A percentile compares a stretch with the other conserved stretches of the same genome.
Conservation (phyloP, 2,329 filamentous ascomycete species). For the Stachybotrys chlorohalonatus region DNA sequence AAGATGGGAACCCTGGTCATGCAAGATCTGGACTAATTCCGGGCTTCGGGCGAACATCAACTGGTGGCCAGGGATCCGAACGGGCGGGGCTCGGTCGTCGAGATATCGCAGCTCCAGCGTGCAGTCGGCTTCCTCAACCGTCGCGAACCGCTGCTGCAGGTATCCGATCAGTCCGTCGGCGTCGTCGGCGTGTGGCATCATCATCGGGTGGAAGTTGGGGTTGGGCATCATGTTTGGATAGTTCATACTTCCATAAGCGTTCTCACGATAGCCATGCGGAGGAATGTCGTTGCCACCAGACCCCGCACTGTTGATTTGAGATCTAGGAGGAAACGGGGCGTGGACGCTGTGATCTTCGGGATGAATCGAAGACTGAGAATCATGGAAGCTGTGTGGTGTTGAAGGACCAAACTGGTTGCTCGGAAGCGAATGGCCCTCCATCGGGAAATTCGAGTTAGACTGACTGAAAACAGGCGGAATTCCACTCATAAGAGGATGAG, state of each 20-base stretch:
- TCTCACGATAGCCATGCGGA: conserved; percentile 16
- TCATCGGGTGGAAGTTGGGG: conserved; percentile 15
- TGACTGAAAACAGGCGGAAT: no score
- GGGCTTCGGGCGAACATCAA: conserved; percentile 45
- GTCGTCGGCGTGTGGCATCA: conserved; percentile 17
- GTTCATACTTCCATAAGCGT: conserved; percentile 20
- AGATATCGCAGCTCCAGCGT: conserved; percentile 35
- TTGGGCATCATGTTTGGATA: conserved; percentile 24
- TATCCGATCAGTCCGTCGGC: conserved; percentile 29
- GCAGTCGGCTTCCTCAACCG: conserved; percentile 30
- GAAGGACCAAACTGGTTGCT: conserved; percentile 39
- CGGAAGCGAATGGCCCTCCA: conserved; percentile 9
- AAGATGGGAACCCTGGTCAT: conserved; percentile 17
- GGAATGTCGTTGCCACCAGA: conserved; percentile 20
- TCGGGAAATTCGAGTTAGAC: no score
- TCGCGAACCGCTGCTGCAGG: conserved; percentile 26
- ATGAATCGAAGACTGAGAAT: conserved; percentile 47
- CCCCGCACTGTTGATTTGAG: conserved; percentile 26
- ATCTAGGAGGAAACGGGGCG: conserved; percentile 28
- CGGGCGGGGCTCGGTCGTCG: conserved; percentile 25
- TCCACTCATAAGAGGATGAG: background rate
- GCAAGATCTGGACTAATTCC: conserved; percentile 1
- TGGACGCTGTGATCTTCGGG: conserved; percentile 34
- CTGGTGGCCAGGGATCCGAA: conserved; percentile 44
- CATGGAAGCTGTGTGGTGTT: conserved; percentile 53